A percentile compares a stretch with the other conserved stretches of the same genome.
phyloP scores from a whole-genome alignment of 768 basidiomycete species.

The Macrolepiota albuminosa region DNA sequence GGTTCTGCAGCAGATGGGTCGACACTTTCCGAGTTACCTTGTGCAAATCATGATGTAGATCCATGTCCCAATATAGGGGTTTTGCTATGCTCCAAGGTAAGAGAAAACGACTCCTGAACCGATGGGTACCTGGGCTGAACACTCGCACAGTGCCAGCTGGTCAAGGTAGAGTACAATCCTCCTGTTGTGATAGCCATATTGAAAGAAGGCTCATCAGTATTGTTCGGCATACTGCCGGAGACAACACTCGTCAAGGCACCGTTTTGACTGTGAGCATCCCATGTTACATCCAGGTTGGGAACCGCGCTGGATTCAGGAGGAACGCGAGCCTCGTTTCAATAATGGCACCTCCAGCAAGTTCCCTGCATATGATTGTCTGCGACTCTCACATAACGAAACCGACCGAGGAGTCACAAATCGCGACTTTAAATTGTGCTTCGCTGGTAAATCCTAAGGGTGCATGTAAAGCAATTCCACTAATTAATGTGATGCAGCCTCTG shows the following conservation, averaged over 20 bases:
- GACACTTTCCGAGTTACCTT: conserved; percentile 17
- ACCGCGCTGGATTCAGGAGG: conserved; percentile 28
- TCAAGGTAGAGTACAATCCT: conserved; percentile 1
- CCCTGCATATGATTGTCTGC: conserved; percentile 30
- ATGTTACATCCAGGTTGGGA: conserved; percentile 25
- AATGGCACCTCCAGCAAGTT: conserved; percentile 19
- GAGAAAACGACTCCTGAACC: neutral
- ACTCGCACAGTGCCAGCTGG: conserved; percentile 6
- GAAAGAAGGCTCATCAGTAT: conserved; percentile 19
- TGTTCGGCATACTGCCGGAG: conserved; percentile 31
- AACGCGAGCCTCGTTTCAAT: conserved; percentile 20
- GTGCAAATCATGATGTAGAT: conserved; percentile 16
- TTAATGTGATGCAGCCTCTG: conserved; percentile 22
- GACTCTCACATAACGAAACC: conserved; percentile 28
- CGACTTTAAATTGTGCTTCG: conserved; percentile 31
- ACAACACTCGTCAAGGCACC: conserved; percentile 31
- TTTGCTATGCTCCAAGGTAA: conserved; percentile 25
- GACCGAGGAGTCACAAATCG: conserved; percentile 21
- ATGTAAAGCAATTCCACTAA: neutral
- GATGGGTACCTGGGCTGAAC: neutral
- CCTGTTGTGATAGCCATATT: no score
- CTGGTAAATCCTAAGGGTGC: neutral
- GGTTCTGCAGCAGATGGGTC: conserved; percentile 20
- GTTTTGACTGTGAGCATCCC: conserved; percentile 28
- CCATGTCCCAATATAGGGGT: conserved; percentile 3